These are phyloP conservation scores for Chlamydomonas sphaeroides DNA, from an alignment of 139 green algal species.

Conservation along the genomic window DNA sequence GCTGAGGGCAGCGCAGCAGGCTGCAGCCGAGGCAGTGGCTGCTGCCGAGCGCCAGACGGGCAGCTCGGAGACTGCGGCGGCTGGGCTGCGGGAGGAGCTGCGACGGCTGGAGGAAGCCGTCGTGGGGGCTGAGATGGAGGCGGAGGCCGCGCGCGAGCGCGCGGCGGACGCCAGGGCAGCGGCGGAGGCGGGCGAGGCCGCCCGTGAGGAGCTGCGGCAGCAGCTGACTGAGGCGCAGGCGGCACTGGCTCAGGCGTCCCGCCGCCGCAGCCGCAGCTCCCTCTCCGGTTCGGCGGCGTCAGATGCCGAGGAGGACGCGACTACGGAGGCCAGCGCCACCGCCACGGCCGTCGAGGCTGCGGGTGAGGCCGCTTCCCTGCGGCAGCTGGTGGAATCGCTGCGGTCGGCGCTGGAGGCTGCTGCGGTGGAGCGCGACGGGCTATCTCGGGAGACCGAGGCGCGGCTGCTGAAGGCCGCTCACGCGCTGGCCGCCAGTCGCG, in stretches of 20 bases:
- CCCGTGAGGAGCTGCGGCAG: no score
- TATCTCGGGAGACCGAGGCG: constrained; percentile 78
- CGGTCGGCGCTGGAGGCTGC: constrained; percentile 49
- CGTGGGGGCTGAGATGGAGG: neutral
- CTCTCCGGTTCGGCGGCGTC: no score
- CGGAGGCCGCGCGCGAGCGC: neutral
- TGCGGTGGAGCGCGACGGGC: constrained; percentile 64
- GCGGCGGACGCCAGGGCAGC: neutral
- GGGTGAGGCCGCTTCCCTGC: neutral
- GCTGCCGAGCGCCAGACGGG: neutral
- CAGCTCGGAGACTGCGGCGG: no score
- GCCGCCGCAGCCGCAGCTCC: no score
- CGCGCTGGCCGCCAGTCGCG: constrained; percentile 35
- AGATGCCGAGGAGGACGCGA: no score
- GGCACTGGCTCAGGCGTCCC: no score
- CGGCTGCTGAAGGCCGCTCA: constrained; percentile 10
- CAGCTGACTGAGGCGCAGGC: no score
- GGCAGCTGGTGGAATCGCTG: neutral
- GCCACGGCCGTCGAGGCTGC: neutral
- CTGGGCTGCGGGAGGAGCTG: neutral
- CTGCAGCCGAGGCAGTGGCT: neutral
- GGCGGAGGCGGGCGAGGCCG: neutral
- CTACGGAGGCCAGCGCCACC: no score
- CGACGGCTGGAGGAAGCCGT: neutral
- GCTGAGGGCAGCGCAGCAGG: neutral